Base-by-base conservation (phyloP, 352 stramenopile genomes). In the Phytophthora brassicae region DNA sequence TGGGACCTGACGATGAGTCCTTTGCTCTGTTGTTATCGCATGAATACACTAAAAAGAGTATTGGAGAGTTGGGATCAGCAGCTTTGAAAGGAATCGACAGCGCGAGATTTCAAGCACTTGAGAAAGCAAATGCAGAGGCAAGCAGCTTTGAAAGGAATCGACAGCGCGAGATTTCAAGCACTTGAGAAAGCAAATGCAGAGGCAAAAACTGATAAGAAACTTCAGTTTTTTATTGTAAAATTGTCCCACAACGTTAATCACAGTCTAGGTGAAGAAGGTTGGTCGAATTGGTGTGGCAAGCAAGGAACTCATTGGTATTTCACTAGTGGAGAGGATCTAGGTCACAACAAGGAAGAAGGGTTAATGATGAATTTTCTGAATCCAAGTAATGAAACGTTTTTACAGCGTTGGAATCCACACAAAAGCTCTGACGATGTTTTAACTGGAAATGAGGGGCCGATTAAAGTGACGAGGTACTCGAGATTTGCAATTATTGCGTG, bases 1-100 rank as follows among this genome's bases (percentile, higher is more conserved):
- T 70, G 55, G 49, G 72, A 47, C 72, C 66, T 29, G 69, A 77
- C 48, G 80, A 77, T 23, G 50, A 85, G 6, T 42, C 23, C 1
- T 64, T 57, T 33, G 54, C 53, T 8, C 19, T 75, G 24, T 20
- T 75, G 16, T 24, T 75, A 17, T 38, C n/a, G 0, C 38, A 44
- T 26, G 38, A 44, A 17, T 44, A 26, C 38, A 44, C 38, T 23
- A 11, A 44, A 8, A 26, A 26, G 17, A 44, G 38, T 8, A 44
- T 44, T 24, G 11, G 13, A n/a, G 31, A 24, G 1, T 48, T 58
- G 11, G 52, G 52, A 1, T 20, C 33, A 3, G 38, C 20, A 16
- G 60, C 45, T 20, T 23, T 68, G 19, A 58, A 68, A 39, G 60
- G 60, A 0, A 45, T 61, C 2, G 60, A 68, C 7, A 46, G 51